A percentile compares a stretch with the other conserved stretches of the same genome.
phyloP scores from a whole-genome alignment of 345 rosid genomes.

The Populus nigra region DNA sequence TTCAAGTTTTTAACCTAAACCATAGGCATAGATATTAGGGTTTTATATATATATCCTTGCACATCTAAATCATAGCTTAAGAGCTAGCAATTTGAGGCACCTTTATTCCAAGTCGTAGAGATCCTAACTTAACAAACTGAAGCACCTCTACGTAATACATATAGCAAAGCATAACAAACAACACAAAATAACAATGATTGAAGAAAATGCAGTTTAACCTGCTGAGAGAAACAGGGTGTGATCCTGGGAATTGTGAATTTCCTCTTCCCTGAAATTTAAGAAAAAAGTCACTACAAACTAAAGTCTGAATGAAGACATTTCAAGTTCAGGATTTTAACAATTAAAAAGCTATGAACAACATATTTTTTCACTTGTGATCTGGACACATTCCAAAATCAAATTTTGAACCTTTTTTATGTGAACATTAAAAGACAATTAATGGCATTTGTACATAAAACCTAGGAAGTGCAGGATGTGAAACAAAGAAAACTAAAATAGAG shows the following conservation, averaged over 20 bases:
- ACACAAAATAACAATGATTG: neutral
- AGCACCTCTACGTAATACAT: neutral
- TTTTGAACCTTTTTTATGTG: neutral
- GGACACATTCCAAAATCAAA: neutral
- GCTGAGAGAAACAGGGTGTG: constrained; percentile 84
- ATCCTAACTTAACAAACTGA: neutral
- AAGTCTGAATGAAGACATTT: constrained; percentile 12
- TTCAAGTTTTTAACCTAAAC: neutral
- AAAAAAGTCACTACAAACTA: neutral
- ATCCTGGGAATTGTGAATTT: constrained; percentile 69
- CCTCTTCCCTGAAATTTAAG: constrained; percentile 57
- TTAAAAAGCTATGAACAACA: neutral
- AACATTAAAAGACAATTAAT: neutral
- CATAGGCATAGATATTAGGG: neutral
- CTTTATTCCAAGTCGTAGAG: neutral
- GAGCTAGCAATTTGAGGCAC: neutral
- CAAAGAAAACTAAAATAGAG: neutral
- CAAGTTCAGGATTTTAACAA: neutral
- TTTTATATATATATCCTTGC: neutral
- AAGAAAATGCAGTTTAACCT: constrained; percentile 40
- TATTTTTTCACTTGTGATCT: neutral
- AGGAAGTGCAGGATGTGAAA: neutral
- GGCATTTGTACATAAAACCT: neutral
- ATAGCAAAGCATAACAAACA: neutral
- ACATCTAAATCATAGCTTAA: neutral